Evolutionary conservation across 805 yeast species (phyloP), one percentile per base, ranked within the genome.

Genomic region (Clavispora phyllophila): DNA sequence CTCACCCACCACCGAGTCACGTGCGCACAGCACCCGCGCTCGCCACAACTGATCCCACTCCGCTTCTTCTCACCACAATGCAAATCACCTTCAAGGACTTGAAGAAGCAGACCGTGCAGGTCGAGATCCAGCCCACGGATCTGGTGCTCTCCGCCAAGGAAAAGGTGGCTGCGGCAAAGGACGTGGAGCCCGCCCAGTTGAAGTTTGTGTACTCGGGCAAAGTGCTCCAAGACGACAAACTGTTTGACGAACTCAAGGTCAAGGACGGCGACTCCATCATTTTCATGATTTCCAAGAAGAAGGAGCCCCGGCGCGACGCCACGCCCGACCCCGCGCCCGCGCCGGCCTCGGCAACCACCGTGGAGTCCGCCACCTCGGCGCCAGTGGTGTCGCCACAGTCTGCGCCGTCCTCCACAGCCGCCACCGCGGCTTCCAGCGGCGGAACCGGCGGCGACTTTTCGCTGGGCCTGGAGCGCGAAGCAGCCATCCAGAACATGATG

Each of bases 131-230:
- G 46, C 72, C 75, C 8, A 47, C 75, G 12, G 87, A 81, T 39
- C 45, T 78, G 82, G 75, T 83, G 26, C 60, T 73, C 12, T 70
- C 79, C n/a, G 82, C 82, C 15, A 91, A 90, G 65, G 82, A 79
- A 54, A 78, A 79, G 54, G 72, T 93, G 40, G 93, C 89, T 1
- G 66, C 71, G 17, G 69, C 75, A 44, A 84, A 86, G 55, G 79
- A 75, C 13, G 82, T 87, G 54, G 91, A 82, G 19, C 75, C 80
- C 2, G 63, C 77, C 2, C 90, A 83, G 57, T 80, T 91, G 61
- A 91, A 90, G 68, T 79, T 93, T 58, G 96, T 93, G 47, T 93
- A 84, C 62, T 88, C 97, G 1, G 96, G 86, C 39, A 89, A 89
- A 60, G 91, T 93, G 35, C 78, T 93, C 39, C 87, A 79, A 56